Evolutionary conservation across 805 yeast genomes (phyloP).

Genomic region (Candida qinlingensis): DNA sequence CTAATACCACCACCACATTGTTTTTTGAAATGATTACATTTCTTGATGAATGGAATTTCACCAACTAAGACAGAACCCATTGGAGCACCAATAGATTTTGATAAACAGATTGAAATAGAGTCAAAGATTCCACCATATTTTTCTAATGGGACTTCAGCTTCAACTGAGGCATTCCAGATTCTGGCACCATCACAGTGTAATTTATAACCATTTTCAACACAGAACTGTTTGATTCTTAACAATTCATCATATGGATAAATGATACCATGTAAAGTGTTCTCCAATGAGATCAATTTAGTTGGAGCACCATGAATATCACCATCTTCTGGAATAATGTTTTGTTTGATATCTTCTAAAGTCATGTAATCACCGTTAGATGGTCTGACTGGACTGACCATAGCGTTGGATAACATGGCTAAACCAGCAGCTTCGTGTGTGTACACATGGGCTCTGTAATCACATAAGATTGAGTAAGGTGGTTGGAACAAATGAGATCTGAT

Average conservation of each 20-base stretch:
- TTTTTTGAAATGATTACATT: conserved; percentile 81
- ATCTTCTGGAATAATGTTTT: conserved; percentile 57
- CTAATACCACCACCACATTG: conserved; percentile 93
- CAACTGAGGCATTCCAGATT: conserved; percentile 82
- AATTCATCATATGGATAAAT: conserved; percentile 82
- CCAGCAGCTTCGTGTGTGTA: conserved; percentile 89
- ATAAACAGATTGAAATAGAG: conserved; percentile 83
- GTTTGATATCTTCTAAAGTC: conserved; percentile 73
- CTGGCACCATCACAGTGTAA: conserved; percentile 94
- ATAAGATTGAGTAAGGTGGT: conserved; percentile 79
- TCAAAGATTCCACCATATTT: conserved; percentile 78
- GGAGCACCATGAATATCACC: conserved; percentile 89
- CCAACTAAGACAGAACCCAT: conserved; percentile 88
- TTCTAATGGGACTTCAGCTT: conserved; percentile 44
- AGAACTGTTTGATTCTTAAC: conserved; percentile 63
- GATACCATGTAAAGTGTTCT: conserved; percentile 84
- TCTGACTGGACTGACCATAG: conserved; percentile 81
- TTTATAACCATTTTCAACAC: conserved; percentile 50
- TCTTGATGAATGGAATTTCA: conserved; percentile 46
- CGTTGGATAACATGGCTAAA: conserved; percentile 80
- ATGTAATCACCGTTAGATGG: conserved; percentile 74
- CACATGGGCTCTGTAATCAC: conserved; percentile 85
- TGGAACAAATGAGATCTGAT: conserved; percentile 68
- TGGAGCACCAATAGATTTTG: conserved; percentile 91
- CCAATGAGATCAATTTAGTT: conserved; percentile 76